Percentiles rank a stretch among this genome's conserved stretches.
Conservation (phyloP, 495 filamentous ascomycete genomes). For the Pyrenula massariospora region DNA sequence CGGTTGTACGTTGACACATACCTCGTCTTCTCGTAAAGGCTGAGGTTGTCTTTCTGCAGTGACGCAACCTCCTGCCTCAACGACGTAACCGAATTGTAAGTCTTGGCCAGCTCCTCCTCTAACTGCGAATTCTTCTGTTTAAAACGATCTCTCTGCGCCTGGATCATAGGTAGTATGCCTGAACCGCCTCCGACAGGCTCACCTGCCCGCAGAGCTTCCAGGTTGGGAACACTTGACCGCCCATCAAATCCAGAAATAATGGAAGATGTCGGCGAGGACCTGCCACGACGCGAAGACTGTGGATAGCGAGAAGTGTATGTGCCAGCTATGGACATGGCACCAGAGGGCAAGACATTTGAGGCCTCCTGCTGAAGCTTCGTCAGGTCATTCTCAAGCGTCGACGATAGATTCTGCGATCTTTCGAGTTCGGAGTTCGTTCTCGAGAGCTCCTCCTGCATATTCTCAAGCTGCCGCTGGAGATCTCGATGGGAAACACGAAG, state of each 20-base stretch:
- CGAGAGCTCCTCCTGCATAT: slow-evolving; percentile 72
- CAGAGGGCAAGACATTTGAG: slow-evolving; percentile 70
- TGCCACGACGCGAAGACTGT: slow-evolving; percentile 57
- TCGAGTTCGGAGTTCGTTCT: slow-evolving; percentile 78
- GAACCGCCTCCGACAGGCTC: slow-evolving; percentile 72
- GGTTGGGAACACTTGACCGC: slow-evolving; percentile 33
- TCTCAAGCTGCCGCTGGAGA: slow-evolving; percentile 67
- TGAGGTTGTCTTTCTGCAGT: slow-evolving; percentile 91
- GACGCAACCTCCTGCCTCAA: slow-evolving; percentile 84
- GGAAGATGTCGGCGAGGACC: slow-evolving; percentile 86
- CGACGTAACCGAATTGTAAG: slow-evolving; percentile 69
- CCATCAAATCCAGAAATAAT: slow-evolving; percentile 94
- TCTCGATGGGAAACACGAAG: slow-evolving; percentile 91
- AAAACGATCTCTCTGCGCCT: slow-evolving; percentile 94
- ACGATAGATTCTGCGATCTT: slow-evolving; percentile 69
- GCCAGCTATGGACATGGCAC: slow-evolving; percentile 83
- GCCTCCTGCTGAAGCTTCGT: slow-evolving; percentile 75
- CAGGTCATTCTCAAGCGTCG: slow-evolving; percentile 87
- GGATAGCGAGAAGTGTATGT: slow-evolving; percentile 79
- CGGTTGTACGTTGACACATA: slow-evolving; percentile 90
- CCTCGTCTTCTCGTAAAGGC: slow-evolving; percentile 94
- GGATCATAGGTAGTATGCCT: slow-evolving; percentile 94
- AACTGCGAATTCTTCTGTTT: slow-evolving; percentile 90
- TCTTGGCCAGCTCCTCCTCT: slow-evolving; percentile 78
- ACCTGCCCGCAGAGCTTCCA: slow-evolving; percentile 49